These are phyloP conservation scores for Salicornia ramosissima DNA, from an alignment of 148 eudicot genomes.

Conservation along the genomic window DNA sequence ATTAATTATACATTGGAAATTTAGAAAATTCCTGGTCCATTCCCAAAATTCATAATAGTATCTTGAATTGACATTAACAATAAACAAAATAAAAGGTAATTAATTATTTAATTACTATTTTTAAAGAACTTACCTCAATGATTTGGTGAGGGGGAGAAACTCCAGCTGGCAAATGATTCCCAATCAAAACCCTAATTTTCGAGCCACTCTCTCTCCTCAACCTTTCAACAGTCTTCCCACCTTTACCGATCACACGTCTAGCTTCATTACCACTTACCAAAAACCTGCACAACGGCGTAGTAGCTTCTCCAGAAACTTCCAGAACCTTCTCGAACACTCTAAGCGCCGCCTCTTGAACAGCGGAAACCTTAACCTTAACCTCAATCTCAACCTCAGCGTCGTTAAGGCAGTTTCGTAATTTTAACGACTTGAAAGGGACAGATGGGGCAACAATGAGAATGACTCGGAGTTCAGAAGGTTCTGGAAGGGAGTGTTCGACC, in stretches of 20 bases:
- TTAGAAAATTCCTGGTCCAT: too few species aligned
- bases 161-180: conserved; percentile 35
- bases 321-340: conserved; percentile 75
- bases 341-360: conserved; percentile 60
- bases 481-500: conserved; percentile 38
- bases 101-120: background rate
- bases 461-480: conserved; percentile 41
- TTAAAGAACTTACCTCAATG: background rate
- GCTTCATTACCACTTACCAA: conserved; percentile 42
- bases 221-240: conserved; percentile 57
- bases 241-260: conserved; percentile 71
- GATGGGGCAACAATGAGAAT: conserved; percentile 38
- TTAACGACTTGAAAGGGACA: conserved; percentile 17
- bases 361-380: conserved; percentile 36
- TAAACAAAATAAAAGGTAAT: too few species aligned
- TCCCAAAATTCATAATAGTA: too few species aligned
- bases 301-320: conserved; percentile 53
- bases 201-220: conserved; percentile 61
- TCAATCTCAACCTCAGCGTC: conserved; percentile 21
- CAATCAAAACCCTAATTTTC: conserved; percentile 56
- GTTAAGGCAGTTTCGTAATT: background rate
- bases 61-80: too few species aligned
- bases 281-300: conserved; percentile 45
- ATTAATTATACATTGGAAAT: too few species aligned
- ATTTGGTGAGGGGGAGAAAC: conserved; percentile 39